Evolutionary conservation across 805 yeast species (phyloP), one percentile per base, ranked within the genome.

Genomic region (Lachancea thermotolerans): DNA sequence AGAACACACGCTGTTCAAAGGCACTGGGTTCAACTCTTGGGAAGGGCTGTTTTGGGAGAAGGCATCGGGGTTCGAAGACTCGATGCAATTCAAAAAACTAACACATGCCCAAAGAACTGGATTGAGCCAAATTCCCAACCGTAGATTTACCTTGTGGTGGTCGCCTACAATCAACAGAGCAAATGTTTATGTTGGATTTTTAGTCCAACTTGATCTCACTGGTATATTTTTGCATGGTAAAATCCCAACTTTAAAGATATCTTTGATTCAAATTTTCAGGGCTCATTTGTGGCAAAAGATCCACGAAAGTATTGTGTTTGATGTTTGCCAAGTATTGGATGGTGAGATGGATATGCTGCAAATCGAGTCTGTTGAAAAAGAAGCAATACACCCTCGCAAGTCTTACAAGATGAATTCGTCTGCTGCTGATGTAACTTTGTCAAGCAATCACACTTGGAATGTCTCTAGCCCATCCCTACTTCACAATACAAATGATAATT

Each of bases 231-330:
- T 93, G 41, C 99, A 93, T 61, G 99, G 99, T 54, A 93, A 93
- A 65, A 93, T 93, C 52, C 99, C 99, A 7, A 93, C 99, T 0
- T 71, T 93, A 59, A 93, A 93, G 65, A 93, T 93, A 27, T 91
- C 99, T 0, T 73, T 91, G 50, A 90, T 93, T 62, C 99, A 93
- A 62, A 88, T 93, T 2, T 93, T 93, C 75, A 74, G 99, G 46
- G 98, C 99, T 0, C 99, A 93, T 70, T 75, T 93, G 58, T 93
- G 99, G 99, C 99, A 93, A 63, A 93, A 95, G 65, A 93, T 93
- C 44, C 99, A 93, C 62, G 99, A 93, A 66, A 83, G 95, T 65
- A 72, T 93, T 40, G 96, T 93, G 3, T 86, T 87, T 60, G 99
- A 93, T 70, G 57, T 93, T 28, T 89, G 96, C 57, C 97, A 90